These are phyloP conservation scores for Sporobolomyces pararoseus DNA, from an alignment of 768 basidiomycete genomes.

Conservation along the genomic window DNA sequence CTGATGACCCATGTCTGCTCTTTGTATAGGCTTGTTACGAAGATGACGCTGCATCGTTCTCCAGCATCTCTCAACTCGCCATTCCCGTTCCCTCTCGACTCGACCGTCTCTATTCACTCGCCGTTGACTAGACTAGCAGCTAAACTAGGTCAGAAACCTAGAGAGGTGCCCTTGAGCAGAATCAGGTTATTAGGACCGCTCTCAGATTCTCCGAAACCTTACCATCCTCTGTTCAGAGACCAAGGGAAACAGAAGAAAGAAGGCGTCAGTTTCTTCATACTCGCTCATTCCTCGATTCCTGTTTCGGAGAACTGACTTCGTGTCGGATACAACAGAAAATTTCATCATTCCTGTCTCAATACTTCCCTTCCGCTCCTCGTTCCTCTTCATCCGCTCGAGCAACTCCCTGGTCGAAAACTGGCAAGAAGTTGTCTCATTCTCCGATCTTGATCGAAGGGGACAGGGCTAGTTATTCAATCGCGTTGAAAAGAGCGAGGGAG, in stretches of 20 bases:
- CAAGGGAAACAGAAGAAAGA: background rate
- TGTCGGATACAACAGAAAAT: background rate
- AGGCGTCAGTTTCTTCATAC: background rate
- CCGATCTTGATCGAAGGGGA: constrained; percentile 36
- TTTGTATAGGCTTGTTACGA: constrained; percentile 14
- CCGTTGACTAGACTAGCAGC: constrained; percentile 6
- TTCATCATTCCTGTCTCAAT: background rate
- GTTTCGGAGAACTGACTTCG: background rate
- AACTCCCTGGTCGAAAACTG: background rate
- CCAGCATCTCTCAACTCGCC: background rate
- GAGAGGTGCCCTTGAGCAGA: constrained; percentile 1
- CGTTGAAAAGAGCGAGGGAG: constrained; percentile 16
- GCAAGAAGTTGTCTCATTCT: constrained; percentile 17
- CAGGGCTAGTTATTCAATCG: constrained; percentile 19
- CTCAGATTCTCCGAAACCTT: constrained; percentile 9
- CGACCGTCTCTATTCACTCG: constrained; percentile 23
- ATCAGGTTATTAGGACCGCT: constrained; percentile 31
- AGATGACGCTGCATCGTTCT: constrained; percentile 23
- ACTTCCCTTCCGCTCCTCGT: background rate
- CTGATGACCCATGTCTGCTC: too few relatives aligned
- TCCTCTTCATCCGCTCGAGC: background rate
- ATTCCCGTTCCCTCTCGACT: constrained; percentile 27
- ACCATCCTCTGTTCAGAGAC: constrained; percentile 22
- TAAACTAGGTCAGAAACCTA: constrained; percentile 3
- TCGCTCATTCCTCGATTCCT: background rate